Evolutionary conservation across 2,329 filamentous ascomycete species (phyloP), one percentile per base, ranked within the genome.

Genomic region (Scedosporium boydii): DNA sequence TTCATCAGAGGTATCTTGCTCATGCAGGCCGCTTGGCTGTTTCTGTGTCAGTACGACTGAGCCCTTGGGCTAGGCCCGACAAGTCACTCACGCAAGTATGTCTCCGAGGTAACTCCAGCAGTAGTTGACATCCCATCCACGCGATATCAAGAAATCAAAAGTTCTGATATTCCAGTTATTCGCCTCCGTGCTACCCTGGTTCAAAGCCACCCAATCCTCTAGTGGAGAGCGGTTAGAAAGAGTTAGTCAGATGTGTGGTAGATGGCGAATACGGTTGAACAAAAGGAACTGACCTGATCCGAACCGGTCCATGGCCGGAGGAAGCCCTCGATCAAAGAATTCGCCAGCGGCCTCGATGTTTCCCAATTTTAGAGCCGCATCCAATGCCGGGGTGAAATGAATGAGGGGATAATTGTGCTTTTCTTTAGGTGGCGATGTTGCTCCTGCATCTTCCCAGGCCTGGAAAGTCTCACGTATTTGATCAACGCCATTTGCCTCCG

Each of bases 41-140:
- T 38, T 38, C 10, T 38, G 34, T 38, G 34, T 38, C 34, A 38
- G 34, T 38, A 6, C 4, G 10, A 38, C 34, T 12, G 34, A 9
- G 34, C 12, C 3, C 10, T 12, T 12, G 10, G 12, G 6, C 10
- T 38, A 38, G 34, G 1, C 53, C 12, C 26, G 23, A n/a, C 14
- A 14, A 7, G n/a, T n/a, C 18, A 29, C 53, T 29, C 12, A 56
- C 53, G 21, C 53, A 9, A 56, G 53, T 56, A 56, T 56, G 53
- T 56, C 53, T 34, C 53, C 53, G 4, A 27, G 53, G 23, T 56
- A 26, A 16, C 53, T 21, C 53, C 53, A 56, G 21, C 23, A 27
- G 53, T 56, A 56, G 53, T 56, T 56, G 53, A 56, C 12, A n/a
- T 56, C 53, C 53, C 53, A 56, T n/a, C 53, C 53, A 12, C 53